A percentile compares a stretch with the other conserved stretches of the same genome.
Conservation (phyloP, 495 filamentous ascomycete genomes). For the Neurospora sp. region DNA sequence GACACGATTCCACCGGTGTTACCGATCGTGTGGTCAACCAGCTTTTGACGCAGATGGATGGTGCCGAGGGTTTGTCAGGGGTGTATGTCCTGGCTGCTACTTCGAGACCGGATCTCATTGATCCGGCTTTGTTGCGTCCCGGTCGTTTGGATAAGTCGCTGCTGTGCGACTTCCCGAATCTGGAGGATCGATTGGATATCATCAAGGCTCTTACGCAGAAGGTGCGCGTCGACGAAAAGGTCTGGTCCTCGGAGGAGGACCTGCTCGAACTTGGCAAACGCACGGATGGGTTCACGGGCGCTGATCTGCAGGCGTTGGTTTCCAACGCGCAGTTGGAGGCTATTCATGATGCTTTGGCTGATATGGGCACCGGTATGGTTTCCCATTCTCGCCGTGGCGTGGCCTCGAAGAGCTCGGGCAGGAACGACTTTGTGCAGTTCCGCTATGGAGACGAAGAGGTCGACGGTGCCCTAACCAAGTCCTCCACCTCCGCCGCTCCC, state of each 20-base stretch:
- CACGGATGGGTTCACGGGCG: conserved; percentile 90
- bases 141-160: conserved; percentile 86
- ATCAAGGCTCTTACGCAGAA: conserved; percentile 71
- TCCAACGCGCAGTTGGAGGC: conserved; percentile 97
- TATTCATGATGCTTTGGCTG: conserved; percentile 81
- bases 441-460: conserved; percentile 55
- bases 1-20: conserved; percentile 92
- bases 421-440: conserved; percentile 66
- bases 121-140: conserved; percentile 81
- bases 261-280: conserved; percentile 57
- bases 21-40: conserved; percentile 99
- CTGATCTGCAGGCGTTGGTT: conserved; percentile 87
- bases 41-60: conserved; percentile 96
- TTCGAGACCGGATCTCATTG: conserved; percentile 82
- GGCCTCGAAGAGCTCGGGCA: conserved; percentile 19
- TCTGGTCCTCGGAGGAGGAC: conserved; percentile 41
- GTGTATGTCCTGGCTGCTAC: conserved; percentile 96
- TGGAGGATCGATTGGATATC: conserved; percentile 78
- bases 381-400: conserved; percentile 17
- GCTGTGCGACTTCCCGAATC: conserved; percentile 73
- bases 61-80: conserved; percentile 85
- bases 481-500: conserved; percentile 12
- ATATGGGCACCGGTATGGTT: conserved; percentile 29
- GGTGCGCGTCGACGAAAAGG: conserved; percentile 53
- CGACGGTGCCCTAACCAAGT: conserved; percentile 24